Base-by-base conservation (phyloP, 2,329 filamentous ascomycete species). In the Fusarium luffae region DNA sequence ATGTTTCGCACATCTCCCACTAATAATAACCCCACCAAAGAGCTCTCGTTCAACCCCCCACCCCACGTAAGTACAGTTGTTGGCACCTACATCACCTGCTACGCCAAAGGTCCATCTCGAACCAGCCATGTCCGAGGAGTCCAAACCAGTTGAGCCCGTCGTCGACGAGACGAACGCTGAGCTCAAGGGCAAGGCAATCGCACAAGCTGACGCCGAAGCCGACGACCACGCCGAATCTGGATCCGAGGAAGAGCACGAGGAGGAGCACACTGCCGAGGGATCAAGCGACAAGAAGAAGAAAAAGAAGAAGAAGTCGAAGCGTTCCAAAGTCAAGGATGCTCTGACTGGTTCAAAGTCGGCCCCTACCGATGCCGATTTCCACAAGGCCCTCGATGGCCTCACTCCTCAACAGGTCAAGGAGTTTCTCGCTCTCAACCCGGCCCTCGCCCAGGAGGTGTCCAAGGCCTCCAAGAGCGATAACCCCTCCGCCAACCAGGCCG, bases 341-440 rank as follows among this genome's bases (percentile, higher is more conserved):
- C 73, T 83, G 66, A 77, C 75, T 30, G 78, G 78, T 51, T 77
- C 82, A 48, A 78, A 66, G 11, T 69, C 81, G 44, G 59, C 40
- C 10, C 54, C 63, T 40, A 75, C 78, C 41, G 77, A 82, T 66
- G 76, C 79, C 50, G 78, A 83, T 18, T 76, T 84, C 55, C 83
- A 85, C 72, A 85, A 86, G 72, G 84, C 86, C 51, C 81, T 89
- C 61, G 80, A 83, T 32, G 82, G 82, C 49, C 82, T 90, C 59
- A 86, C 85, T 30, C 82, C 84, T 42, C 81, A 87, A 66, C 87
- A 91, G 76, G 80, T 90, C 65, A 79, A 88, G 64, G 88, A 93
- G 70, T 85, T 96, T 63, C 86, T 93, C 74, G 85, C 86, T 56
- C 88, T 93, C 74, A 90, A 94, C 77, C 91, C 90, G n/a, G 89